Percentiles rank a stretch among this genome's conserved stretches.
phyloP scores from a whole-genome alignment of 441 rosid genomes.

The Populus hybrid region DNA sequence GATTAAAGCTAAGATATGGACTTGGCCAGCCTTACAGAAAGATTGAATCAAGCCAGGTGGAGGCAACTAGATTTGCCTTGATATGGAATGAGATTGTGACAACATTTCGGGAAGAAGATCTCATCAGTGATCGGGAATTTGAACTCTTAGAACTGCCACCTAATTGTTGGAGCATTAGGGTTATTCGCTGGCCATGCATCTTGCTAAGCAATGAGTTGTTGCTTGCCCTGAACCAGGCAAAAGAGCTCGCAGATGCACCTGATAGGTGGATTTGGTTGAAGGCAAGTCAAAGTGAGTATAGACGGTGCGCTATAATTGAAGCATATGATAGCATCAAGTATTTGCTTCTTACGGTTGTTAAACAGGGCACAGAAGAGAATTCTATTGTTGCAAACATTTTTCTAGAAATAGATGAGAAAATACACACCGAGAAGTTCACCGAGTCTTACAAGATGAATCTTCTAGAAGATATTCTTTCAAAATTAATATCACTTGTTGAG shows the following conservation, averaged over 20 bases:
- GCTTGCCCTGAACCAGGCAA: conserved; percentile 83
- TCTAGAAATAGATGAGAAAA: conserved; percentile 53
- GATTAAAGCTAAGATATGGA: conserved; percentile 87
- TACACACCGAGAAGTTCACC: conserved; percentile 55
- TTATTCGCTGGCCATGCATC: conserved; percentile 90
- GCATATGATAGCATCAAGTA: conserved; percentile 76
- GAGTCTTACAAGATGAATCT: conserved; percentile 54
- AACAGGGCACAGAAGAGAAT: conserved; percentile 62
- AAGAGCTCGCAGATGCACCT: conserved; percentile 73
- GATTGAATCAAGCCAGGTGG: conserved; percentile 80
- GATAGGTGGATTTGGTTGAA: conserved; percentile 87
- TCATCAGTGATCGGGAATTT: conserved; percentile 68
- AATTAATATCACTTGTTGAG: conserved; percentile 59
- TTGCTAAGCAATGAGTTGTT: conserved; percentile 81
- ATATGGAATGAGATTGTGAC: conserved; percentile 87
- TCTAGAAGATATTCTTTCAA: conserved; percentile 54
- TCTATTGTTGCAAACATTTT: conserved; percentile 51
- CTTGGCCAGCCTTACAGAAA: conserved; percentile 77
- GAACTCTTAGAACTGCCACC: conserved; percentile 83
- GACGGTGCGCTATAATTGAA: conserved; percentile 88
- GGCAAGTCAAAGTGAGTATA: conserved; percentile 75
- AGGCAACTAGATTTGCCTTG: conserved; percentile 82
- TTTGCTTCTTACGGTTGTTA: conserved; percentile 53
- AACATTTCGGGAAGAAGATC: conserved; percentile 91
- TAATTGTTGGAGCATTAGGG: conserved; percentile 76